Base-by-base conservation (phyloP, 768 basidiomycete genomes). In the Floccularia luteovirens region DNA sequence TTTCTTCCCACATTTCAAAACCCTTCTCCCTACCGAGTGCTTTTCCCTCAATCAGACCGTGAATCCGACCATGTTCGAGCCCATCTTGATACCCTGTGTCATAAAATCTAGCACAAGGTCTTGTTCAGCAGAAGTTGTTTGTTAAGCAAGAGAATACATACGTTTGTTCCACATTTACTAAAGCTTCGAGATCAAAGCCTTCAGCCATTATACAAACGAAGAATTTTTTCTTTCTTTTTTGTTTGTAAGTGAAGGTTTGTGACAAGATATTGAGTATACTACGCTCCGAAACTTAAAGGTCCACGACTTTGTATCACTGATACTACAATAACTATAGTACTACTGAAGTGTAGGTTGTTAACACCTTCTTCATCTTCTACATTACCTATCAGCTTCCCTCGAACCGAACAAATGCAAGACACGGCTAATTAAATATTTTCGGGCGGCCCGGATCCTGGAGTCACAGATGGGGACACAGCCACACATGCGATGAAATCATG, bases 1-100 rank as follows among this genome's bases (percentile, higher is more conserved):
- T 73, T 58, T 99, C 94, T 58, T 97, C 93, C 91, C 92, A 97
- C 61, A 96, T 80, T 60, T 94, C 92, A 58, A 82, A 97, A 0
- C 87, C 89, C 50, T 94, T 92, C 50, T 90, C 84, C 40, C 81
- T 72, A 1, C 92, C 94, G 13, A 97, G 70, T 0, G 85, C 83
- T 11, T 91, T 72, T 6, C 94, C 94, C 58, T 99, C 91, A 45
- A 91, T 90, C 19, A 88, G 60, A 2, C 94, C 92, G n/a, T n/a
- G n/a, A 4, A 92, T 76, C 28, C 80, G 73, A 1, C 94, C 94
- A 57, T 97, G 94, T 0, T 69, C 79, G 53, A 74, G 76, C 2
- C 94, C 93, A 41, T 83, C 80, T 43, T 69, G 50, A 55, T 85
- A 85, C 6, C 93, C 94, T 2, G 68, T 54, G 40, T 83, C 73